Percentiles rank a stretch among this genome's conserved stretches.
phyloP scores from a whole-genome alignment of 805 yeast genomes.

The Ascoidea tarda region DNA sequence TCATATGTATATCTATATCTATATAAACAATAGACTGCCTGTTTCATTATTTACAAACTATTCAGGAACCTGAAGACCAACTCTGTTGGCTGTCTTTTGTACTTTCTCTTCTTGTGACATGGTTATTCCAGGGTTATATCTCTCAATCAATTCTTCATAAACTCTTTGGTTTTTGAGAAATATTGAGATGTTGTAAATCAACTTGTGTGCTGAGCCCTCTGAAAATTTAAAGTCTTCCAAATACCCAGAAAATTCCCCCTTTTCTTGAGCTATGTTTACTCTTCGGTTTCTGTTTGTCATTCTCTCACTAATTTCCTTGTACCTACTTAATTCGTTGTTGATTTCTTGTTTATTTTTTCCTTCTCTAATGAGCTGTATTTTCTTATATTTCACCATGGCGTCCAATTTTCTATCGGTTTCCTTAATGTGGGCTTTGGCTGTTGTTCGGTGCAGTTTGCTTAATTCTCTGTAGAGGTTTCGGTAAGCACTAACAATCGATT shows the following conservation, averaged over 20 bases:
- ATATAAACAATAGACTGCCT: not conserved
- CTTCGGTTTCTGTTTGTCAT: not conserved
- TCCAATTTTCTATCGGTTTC: conserved; percentile 28
- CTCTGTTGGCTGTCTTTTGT: conserved; percentile 68
- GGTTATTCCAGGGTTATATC: conserved; percentile 76
- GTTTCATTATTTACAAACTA: not conserved
- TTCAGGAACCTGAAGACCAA: conserved; percentile 67
- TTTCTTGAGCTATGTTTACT: not conserved
- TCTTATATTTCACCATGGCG: conserved; percentile 33
- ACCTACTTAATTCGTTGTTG: not conserved
- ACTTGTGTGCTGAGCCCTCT: conserved; percentile 13
- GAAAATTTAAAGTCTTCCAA: not conserved
- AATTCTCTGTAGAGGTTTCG: conserved; percentile 26
- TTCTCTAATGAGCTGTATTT: conserved; percentile 27
- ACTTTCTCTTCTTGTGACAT: conserved; percentile 71
- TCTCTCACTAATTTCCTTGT: not conserved
- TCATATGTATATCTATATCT: not conserved
- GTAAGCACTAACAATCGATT: not conserved
- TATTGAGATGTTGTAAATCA: conserved; percentile 42
- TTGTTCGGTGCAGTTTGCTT: conserved; percentile 20
- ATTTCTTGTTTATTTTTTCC: not conserved
- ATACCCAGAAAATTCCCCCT: conserved; percentile 2
- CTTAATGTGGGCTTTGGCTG: conserved; percentile 23
- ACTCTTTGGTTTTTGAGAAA: conserved; percentile 62
- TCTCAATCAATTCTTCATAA: conserved; percentile 64